Base-by-base conservation (phyloP, 345 rosid species). In the Lumnitzera racemosa region DNA sequence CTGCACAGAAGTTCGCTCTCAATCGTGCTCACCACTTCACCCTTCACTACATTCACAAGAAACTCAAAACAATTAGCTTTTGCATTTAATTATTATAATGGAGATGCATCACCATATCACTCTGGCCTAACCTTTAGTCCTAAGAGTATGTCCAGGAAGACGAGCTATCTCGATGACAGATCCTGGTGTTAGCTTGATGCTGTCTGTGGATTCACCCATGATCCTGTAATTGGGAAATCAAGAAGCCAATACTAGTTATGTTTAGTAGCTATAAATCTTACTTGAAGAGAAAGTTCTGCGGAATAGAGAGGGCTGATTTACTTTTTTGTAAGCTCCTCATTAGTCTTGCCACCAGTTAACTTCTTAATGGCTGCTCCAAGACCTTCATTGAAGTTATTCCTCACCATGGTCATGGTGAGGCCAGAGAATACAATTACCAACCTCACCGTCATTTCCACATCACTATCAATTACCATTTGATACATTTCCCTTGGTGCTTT, bases 1-100 rank as follows among this genome's bases (percentile, higher is more conserved):
- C 83, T 71, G 72, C 81, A 84, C 51, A 84, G 78, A 64, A 78
- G 76, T 47, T 83, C 84, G 53, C 79, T 81, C 66, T 72, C 72
- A 24, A 76, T 75, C 62, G 58, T 67, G 78, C 80, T 78, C 20
- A 70, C 63, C 71, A 66, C 73, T 67, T 72, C 71, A 17, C 70
- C 80, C 73, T 17, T 68, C 70, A 80, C 83, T 67, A 77, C 75
- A 68, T 16, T 49, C 60, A 54, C 17, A 10, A 61, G 51, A 70
- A 55, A 15, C 46, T 6, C 8, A 49, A 14, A n/a, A 31, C 20
- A 41, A 63, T 56, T 36, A 55, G 16, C 57, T 51, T 49, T 46
- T 58, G 36, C 16, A 23, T 47, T n/a, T 17, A 15, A 15, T 56
- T n/a, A 2, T 14, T 11, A n/a, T 27, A 27, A 27, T 27, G 31